phyloP scores from a whole-genome alignment of 2,329 filamentous ascomycete species.

The Pseudogymnoascus sp. region DNA sequence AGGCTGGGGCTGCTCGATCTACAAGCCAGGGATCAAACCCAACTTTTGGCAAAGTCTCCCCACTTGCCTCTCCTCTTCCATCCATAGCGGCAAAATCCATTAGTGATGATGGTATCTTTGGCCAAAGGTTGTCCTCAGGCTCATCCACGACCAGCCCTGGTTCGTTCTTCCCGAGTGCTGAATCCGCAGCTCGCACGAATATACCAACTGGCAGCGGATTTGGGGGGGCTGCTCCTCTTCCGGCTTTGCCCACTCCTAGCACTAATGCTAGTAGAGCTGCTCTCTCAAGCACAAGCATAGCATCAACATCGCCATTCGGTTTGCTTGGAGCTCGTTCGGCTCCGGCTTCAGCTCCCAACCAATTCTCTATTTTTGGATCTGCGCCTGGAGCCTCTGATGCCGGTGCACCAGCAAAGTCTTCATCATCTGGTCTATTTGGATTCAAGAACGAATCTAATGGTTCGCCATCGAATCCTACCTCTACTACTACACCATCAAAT shows the following conservation, averaged over 20 bases:
- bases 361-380: not conserved
- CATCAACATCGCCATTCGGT: not conserved
- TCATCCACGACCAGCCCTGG: not conserved
- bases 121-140: not conserved
- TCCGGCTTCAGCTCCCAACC: not conserved
- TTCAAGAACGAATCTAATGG: not conserved
- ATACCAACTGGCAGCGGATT: not conserved
- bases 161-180: not conserved
- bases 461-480: not conserved
- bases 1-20: not conserved
- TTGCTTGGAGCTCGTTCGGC: not conserved
- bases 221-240: slow-evolving; percentile 1
- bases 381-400: not conserved
- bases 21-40: not conserved
- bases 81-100: not conserved
- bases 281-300: not conserved
- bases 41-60: not conserved
- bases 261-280: slow-evolving; percentile 30
- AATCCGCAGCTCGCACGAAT: not conserved
- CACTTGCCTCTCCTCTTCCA: not conserved
- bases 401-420: not conserved
- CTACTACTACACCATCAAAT: not conserved
- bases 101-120: not conserved
- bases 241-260: slow-evolving; percentile 34
- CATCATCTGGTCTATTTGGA: not conserved